Evolutionary conservation across 768 basidiomycete species (phyloP).

Genomic region (Leccinum fibrillosum): DNA sequence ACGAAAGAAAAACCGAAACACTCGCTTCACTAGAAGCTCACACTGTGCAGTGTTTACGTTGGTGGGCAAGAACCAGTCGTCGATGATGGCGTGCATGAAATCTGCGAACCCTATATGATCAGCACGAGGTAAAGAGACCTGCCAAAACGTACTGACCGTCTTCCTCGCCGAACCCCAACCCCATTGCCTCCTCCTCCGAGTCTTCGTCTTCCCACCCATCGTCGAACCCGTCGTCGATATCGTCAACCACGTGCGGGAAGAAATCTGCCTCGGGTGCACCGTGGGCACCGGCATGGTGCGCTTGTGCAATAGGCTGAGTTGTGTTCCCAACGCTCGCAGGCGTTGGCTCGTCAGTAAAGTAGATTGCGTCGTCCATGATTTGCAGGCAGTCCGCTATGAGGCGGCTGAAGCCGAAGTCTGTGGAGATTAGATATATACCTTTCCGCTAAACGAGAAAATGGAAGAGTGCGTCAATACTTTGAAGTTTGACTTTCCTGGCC

Average conservation of each 20-base stretch:
- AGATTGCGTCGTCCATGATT: slow-evolving; percentile 52
- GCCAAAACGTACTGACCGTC: slow-evolving; percentile 6
- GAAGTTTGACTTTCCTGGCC: slow-evolving; percentile 34
- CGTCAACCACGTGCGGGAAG: slow-evolving; percentile 5
- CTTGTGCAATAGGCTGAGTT: background rate
- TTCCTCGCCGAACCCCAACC: slow-evolving; percentile 1
- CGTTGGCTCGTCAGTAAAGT: slow-evolving; percentile 35
- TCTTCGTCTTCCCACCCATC: slow-evolving; percentile 18
- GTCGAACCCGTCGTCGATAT: slow-evolving; percentile 7
- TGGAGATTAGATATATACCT: slow-evolving; percentile 28
- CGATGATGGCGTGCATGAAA: slow-evolving; percentile 9
- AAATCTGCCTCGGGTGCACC: background rate
- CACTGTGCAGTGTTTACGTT: slow-evolving; percentile 18
- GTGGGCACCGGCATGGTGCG: background rate
- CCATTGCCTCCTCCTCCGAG: slow-evolving; percentile 7
- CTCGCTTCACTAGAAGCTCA: slow-evolving; percentile 19
- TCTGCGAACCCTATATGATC: background rate
- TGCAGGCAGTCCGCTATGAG: slow-evolving; percentile 43
- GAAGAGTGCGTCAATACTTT: background rate
- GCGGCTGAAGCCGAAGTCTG: slow-evolving; percentile 20
- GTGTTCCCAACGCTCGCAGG: background rate
- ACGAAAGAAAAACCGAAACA: background rate
- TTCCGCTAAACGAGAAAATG: slow-evolving; percentile 3
- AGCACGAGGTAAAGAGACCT: background rate
- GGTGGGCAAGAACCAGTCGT: slow-evolving; percentile 21